Percentiles rank a stretch among this genome's conserved stretches.
These are phyloP conservation scores for Papilionanthe hybrid DNA, from an alignment of 116 monocot species.

Conservation along the genomic window DNA sequence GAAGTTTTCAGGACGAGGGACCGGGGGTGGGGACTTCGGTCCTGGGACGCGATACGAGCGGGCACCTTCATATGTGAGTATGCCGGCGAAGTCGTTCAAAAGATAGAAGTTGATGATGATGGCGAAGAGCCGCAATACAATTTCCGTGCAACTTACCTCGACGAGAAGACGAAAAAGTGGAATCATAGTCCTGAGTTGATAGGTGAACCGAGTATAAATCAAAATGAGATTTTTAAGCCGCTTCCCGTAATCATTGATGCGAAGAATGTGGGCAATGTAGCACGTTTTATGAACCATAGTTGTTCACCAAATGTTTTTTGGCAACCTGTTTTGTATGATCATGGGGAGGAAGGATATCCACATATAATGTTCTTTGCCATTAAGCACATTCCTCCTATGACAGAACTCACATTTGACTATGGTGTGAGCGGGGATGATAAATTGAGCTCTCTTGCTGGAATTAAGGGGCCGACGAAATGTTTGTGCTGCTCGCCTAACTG, in stretches of 20 bases:
- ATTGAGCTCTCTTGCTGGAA: slow-evolving; percentile 9
- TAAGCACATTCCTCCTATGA: slow-evolving; percentile 84
- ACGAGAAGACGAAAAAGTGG: slow-evolving; percentile 52
- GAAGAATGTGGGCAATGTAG: slow-evolving; percentile 57
- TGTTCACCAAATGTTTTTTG: slow-evolving; percentile 81
- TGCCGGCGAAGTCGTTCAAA: slow-evolving; percentile 48
- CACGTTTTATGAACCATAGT: slow-evolving; percentile 87
- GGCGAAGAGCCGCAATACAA: slow-evolving; percentile 54
- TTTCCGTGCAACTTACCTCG: slow-evolving; percentile 37
- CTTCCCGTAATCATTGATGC: slow-evolving; percentile 48
- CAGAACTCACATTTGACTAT: slow-evolving; percentile 76
- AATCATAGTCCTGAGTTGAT: slow-evolving; percentile 69
- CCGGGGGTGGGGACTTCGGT: slow-evolving; percentile 86
- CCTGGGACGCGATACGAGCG: slow-evolving; percentile 69
- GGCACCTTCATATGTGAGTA: slow-evolving; percentile 81
- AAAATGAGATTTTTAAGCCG: slow-evolving; percentile 23
- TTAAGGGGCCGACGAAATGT: slow-evolving; percentile 33
- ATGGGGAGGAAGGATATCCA: slow-evolving; percentile 47
- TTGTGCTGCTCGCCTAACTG: slow-evolving; percentile 56
- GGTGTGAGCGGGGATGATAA: slow-evolving; percentile 25
- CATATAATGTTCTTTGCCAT: slow-evolving; percentile 84
- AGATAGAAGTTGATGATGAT: slow-evolving; percentile 24
- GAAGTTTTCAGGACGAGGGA: slow-evolving; percentile 73
- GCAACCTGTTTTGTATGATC: slow-evolving; percentile 68
- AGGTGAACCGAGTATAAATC: slow-evolving; percentile 44